Evolutionary conservation across 257 asterid genomes (phyloP).

Genomic region (Nicotiana otophora): DNA sequence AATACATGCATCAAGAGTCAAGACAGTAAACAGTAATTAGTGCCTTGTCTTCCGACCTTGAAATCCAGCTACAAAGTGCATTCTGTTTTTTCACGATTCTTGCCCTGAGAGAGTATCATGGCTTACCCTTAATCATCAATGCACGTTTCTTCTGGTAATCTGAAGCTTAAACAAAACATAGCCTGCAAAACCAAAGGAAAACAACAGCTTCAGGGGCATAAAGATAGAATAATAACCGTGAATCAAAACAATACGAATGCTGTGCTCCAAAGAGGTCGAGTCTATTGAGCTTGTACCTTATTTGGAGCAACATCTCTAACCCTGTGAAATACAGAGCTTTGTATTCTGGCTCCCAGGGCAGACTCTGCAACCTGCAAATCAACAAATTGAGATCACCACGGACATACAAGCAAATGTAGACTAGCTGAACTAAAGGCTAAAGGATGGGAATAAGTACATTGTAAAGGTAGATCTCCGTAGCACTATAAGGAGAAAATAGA

Average conservation of each 20-base stretch:
- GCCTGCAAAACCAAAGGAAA: slow-evolving; percentile 47
- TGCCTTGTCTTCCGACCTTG: not conserved
- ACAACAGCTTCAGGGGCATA: not conserved
- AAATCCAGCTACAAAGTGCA: not conserved
- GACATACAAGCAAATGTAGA: not conserved
- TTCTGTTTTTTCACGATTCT: not conserved
- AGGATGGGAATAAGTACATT: not conserved
- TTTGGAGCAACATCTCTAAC: slow-evolving; percentile 94
- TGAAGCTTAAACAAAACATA: slow-evolving; percentile 88
- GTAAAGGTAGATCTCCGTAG: not conserved
- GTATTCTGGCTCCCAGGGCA: slow-evolving; percentile 55
- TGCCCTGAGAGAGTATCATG: not conserved
- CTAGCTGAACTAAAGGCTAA: not conserved
- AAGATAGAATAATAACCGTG: not conserved
- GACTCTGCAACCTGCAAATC: slow-evolving; percentile 65
- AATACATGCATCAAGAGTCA: not conserved
- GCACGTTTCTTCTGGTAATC: slow-evolving; percentile 82
- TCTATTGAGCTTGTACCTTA: slow-evolving; percentile 48
- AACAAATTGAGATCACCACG: not conserved
- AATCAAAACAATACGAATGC: not conserved
- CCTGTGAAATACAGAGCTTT: slow-evolving; percentile 52
- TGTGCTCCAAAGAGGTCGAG: not conserved
- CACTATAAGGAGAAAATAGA: not conserved
- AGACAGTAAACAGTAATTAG: not conserved
- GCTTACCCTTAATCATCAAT: slow-evolving; percentile 18